Evolutionary conservation across 2,329 filamentous ascomycete genomes (phyloP).

Genomic region (Diaporthe caulivora): DNA sequence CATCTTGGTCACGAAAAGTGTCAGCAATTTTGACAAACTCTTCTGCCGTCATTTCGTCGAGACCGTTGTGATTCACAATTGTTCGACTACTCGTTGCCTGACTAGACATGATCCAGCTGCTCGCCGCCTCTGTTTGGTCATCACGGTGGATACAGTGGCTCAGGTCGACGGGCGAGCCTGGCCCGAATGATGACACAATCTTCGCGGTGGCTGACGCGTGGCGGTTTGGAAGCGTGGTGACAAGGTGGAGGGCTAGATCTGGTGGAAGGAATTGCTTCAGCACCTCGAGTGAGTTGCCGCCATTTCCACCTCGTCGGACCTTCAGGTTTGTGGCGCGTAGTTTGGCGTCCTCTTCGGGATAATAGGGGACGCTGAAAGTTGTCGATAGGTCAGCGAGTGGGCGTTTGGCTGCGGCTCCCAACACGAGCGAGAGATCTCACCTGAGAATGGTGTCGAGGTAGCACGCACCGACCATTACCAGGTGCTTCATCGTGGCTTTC

Average conservation of each 20-base stretch:
- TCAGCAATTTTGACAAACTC: conserved; percentile 68
- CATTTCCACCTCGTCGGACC: conserved; percentile 78
- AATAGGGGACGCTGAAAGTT: conserved; percentile 70
- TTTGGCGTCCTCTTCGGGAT: conserved; percentile 79
- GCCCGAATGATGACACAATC: conserved; percentile 67
- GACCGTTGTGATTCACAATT: conserved; percentile 76
- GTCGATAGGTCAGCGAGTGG: conserved; percentile 8
- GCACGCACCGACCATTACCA: conserved; percentile 75
- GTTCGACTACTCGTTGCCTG: conserved; percentile 71
- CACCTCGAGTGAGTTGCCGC: conserved; percentile 78
- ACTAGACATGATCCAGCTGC: conserved; percentile 78
- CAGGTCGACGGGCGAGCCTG: conserved; percentile 58
- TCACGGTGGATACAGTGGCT: conserved; percentile 71
- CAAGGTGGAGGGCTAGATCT: conserved; percentile 55
- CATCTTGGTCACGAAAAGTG: conserved; percentile 48
- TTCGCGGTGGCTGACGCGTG: conserved; percentile 63
- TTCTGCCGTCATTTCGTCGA: conserved; percentile 74
- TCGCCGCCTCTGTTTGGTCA: conserved; percentile 67
- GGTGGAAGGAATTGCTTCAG: conserved; percentile 69
- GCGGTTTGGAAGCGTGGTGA: conserved; percentile 66
- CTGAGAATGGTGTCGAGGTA: conserved; percentile 79
- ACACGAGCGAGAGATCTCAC: conserved; percentile 53
- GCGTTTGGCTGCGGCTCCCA: background rate
- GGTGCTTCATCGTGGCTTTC: conserved; percentile 50
- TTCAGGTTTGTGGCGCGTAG: conserved; percentile 71